Evolutionary conservation across 805 yeast species (phyloP).

Genomic region (Starmerella sirachaensis): DNA sequence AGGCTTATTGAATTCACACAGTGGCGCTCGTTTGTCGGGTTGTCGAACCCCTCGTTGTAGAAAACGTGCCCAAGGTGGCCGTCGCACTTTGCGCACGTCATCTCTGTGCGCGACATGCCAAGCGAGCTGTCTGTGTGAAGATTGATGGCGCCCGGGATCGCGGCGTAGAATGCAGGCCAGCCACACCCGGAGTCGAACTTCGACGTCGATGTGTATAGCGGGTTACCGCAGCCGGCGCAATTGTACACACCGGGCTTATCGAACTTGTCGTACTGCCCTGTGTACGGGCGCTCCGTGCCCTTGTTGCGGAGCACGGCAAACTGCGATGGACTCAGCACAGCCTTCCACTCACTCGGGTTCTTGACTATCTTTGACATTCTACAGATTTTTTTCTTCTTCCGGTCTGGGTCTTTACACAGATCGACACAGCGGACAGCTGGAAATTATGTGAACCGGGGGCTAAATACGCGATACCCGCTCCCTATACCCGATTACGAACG

Average conservation of each 20-base stretch:
- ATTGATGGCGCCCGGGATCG: slow-evolving; percentile 65
- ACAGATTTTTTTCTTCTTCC: background rate
- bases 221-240: slow-evolving; percentile 78
- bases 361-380: slow-evolving; percentile 23
- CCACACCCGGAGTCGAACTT: slow-evolving; percentile 91
- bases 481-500: too few relatives aligned
- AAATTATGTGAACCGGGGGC: too few relatives aligned
- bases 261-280: slow-evolving; percentile 48
- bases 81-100: slow-evolving; percentile 77
- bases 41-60: slow-evolving; percentile 81
- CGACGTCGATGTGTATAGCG: slow-evolving; percentile 65
- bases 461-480: too few relatives aligned
- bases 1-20: slow-evolving; percentile 83
- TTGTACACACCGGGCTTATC: slow-evolving; percentile 50
- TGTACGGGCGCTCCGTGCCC: slow-evolving; percentile 57
- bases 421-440: too few relatives aligned
- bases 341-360: slow-evolving; percentile 63
- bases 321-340: slow-evolving; percentile 62
- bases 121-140: slow-evolving; percentile 46
- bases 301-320: slow-evolving; percentile 63
- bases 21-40: slow-evolving; percentile 84
- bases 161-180: slow-evolving; percentile 95
- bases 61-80: slow-evolving; percentile 95
- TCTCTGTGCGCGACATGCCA: slow-evolving; percentile 83
- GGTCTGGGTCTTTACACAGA: too few relatives aligned